Evolutionary conservation across 2,329 filamentous ascomycete species (phyloP).

Genomic region (Phoma herbarum): DNA sequence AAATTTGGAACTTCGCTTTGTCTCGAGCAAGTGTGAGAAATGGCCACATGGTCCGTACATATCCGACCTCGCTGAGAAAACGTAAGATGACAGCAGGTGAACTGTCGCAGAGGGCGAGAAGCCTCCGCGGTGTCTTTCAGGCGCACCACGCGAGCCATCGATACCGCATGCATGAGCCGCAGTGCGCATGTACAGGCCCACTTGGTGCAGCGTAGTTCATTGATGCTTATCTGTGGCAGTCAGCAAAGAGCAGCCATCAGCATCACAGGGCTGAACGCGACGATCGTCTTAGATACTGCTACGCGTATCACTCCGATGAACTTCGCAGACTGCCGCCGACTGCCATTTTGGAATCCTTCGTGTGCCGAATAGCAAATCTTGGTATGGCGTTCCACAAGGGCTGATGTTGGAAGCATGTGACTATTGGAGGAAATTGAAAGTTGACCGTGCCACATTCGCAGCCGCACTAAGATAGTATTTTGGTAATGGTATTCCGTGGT

Average conservation of each 20-base stretch:
- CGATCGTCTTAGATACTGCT: background rate
- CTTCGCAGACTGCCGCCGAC: conserved; percentile 4
- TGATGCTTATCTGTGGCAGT: conserved; percentile 20
- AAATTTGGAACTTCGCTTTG: too few relatives aligned
- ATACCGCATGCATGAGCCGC: conserved; percentile 8
- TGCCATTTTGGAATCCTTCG: background rate
- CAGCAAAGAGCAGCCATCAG: conserved; percentile 5
- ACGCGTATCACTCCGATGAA: conserved; percentile 8
- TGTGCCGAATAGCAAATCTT: background rate
- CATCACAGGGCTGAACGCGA: background rate
- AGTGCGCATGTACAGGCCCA: conserved; percentile 12
- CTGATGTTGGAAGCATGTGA: conserved; percentile 2
- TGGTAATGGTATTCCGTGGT: conserved; percentile 6
- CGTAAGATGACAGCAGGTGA: background rate
- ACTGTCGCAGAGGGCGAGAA: background rate
- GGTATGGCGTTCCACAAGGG: conserved; percentile 6
- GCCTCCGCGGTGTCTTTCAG: background rate
- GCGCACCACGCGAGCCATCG: conserved; percentile 3
- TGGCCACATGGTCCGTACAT: background rate
- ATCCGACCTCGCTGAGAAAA: too few relatives aligned
- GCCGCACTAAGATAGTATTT: conserved; percentile 3
- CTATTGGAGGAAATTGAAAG: conserved; percentile 4
- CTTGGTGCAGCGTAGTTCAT: conserved; percentile 7
- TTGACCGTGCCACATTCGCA: conserved; percentile 10
- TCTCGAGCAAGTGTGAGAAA: background rate